Conservation (phyloP, 352 stramenopile genomes). For the Blastocystis hominis region DNA sequence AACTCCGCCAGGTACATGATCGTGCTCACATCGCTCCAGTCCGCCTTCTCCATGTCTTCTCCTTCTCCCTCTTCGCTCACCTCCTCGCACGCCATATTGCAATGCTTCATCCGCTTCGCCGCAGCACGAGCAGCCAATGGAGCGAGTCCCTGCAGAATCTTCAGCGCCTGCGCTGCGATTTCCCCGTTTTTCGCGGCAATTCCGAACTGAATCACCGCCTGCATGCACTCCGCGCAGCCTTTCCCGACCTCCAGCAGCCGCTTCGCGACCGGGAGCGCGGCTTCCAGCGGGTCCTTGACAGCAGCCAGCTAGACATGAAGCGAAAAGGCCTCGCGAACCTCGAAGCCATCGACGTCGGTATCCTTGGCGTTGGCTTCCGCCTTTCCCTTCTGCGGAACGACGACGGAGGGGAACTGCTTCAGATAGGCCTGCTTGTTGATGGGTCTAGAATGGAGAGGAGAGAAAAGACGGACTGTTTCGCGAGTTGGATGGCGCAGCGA, state of each 20-base stretch:
- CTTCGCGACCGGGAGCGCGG: not conserved
- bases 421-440: not conserved
- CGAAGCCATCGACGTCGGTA: slow-evolving; percentile 4
- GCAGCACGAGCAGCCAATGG: not conserved
- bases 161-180: not conserved
- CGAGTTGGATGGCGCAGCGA: not conserved
- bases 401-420: not conserved
- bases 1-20: not conserved
- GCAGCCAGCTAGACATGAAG: not conserved
- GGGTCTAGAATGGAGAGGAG: not conserved
- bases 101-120: not conserved
- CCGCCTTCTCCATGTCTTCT: not conserved
- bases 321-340: not conserved
- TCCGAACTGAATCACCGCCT: not conserved
- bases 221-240: not conserved
- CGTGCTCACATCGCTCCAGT: not conserved
- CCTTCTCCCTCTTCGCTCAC: not conserved
- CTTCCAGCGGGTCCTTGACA: not conserved
- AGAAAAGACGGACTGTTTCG: not conserved
- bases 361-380: not conserved
- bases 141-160: not conserved
- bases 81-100: not conserved
- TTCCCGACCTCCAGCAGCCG: not conserved
- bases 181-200: not conserved
- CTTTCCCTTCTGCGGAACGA: not conserved